phyloP scores from a whole-genome alignment of 148 eudicot species.

The Pouteria glomerata region DNA sequence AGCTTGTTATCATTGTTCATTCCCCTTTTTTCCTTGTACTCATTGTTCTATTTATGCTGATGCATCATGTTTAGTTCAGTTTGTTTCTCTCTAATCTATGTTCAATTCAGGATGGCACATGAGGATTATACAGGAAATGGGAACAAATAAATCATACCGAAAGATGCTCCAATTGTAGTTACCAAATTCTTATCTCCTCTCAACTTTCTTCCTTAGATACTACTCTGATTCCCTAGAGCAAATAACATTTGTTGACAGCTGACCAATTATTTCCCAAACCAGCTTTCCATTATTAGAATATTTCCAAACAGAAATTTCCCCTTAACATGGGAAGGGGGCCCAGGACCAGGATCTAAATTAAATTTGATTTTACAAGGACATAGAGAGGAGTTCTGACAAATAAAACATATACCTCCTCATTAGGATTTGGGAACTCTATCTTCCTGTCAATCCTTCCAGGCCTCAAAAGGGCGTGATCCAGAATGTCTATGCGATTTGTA shows the following conservation, averaged over 20 bases:
- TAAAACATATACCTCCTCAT: conserved; percentile 51
- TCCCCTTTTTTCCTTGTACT: no score
- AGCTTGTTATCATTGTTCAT: no score
- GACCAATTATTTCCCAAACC: not conserved
- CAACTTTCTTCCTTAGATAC: not conserved
- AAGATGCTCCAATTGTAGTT: not conserved
- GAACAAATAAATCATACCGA: not conserved
- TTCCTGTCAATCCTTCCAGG: conserved; percentile 83
- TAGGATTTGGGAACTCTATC: conserved; percentile 77
- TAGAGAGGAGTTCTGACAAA: not conserved
- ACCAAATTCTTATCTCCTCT: not conserved
- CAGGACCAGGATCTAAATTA: not conserved
- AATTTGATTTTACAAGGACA: not conserved
- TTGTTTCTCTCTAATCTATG: no score
- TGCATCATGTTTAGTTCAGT: no score
- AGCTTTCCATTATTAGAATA: not conserved
- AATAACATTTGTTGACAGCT: not conserved
- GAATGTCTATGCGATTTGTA: conserved; percentile 70
- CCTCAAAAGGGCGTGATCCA: conserved; percentile 76
- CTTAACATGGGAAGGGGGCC: not conserved
- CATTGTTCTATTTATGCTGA: no score
- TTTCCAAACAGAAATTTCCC: not conserved
- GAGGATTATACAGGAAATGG: not conserved
- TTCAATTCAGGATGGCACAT: no score
- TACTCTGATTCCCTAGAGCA: not conserved